These are phyloP conservation scores for Entamoeba dispar DNA, from an alignment of 208 protist species.

Conservation along the genomic window DNA sequence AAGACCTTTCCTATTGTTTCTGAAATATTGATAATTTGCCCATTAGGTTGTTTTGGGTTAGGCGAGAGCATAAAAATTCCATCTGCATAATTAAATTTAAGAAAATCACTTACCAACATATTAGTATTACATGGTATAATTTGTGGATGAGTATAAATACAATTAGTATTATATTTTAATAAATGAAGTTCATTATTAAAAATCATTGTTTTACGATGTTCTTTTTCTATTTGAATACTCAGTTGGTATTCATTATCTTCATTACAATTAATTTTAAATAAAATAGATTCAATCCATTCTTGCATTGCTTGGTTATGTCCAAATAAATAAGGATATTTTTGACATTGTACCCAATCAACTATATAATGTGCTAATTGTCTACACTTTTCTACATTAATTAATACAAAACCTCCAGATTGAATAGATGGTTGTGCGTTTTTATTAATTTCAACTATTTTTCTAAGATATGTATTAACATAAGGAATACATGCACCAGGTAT, in stretches of 20 bases:
- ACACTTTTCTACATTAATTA: background rate
- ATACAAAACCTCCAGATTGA: background rate
- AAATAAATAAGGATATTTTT: background rate
- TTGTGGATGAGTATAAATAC: background rate
- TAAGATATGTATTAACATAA: background rate
- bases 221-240: background rate
- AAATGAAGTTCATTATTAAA: background rate
- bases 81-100: background rate
- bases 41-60: background rate
- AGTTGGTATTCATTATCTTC: background rate
- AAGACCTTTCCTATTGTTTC: background rate
- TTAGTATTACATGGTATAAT: background rate
- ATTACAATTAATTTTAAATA: background rate
- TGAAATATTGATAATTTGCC: background rate
- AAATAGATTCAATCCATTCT: background rate
- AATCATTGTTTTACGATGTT: background rate
- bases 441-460: background rate
- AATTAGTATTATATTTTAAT: background rate
- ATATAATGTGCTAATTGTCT: background rate
- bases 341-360: background rate
- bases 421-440: background rate
- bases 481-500: background rate
- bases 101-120: background rate
- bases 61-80: background rate
- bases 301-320: background rate